These are phyloP conservation scores for Sclerospora graminicola DNA, from an alignment of 352 stramenopile genomes.

Conservation along the genomic window DNA sequence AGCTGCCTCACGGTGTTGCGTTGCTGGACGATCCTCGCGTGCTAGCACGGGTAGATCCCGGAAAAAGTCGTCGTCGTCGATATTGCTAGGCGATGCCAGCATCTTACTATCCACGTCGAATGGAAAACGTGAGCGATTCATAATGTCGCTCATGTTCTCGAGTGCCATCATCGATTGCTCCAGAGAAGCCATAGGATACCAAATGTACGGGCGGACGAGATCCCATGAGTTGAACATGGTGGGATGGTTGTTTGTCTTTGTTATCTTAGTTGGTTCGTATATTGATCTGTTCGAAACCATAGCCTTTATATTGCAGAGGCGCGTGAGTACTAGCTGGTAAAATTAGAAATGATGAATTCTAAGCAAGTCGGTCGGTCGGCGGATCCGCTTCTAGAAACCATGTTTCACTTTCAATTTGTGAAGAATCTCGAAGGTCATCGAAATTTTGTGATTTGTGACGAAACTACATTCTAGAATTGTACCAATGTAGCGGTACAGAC, in stretches of 20 bases:
- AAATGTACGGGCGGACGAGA: constrained; percentile 16
- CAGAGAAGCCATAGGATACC: constrained; percentile 46
- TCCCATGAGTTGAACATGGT: background rate
- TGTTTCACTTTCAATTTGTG: too few relatives aligned
- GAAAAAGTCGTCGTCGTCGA: constrained; percentile 8
- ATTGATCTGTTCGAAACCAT: too few relatives aligned
- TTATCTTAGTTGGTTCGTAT: background rate
- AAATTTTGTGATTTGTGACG: too few relatives aligned
- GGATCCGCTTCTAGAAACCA: too few relatives aligned
- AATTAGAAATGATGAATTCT: too few relatives aligned
- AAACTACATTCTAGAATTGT: too few relatives aligned
- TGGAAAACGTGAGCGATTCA: constrained; percentile 10
- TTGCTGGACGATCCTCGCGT: background rate
- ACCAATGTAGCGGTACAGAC: too few relatives aligned
- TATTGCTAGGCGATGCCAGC: background rate
- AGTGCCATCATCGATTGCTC: constrained; percentile 45
- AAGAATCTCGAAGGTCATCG: too few relatives aligned
- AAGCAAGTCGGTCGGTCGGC: too few relatives aligned
- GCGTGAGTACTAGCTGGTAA: too few relatives aligned
- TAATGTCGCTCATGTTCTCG: constrained; percentile 27
- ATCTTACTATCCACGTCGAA: constrained; percentile 6
- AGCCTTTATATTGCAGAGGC: too few relatives aligned
- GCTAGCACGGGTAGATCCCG: constrained; percentile 4
- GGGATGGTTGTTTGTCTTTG: background rate
- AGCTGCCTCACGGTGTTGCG: background rate